Base-by-base conservation (phyloP, 768 basidiomycete species). In the Rhodotorula babjevae region DNA sequence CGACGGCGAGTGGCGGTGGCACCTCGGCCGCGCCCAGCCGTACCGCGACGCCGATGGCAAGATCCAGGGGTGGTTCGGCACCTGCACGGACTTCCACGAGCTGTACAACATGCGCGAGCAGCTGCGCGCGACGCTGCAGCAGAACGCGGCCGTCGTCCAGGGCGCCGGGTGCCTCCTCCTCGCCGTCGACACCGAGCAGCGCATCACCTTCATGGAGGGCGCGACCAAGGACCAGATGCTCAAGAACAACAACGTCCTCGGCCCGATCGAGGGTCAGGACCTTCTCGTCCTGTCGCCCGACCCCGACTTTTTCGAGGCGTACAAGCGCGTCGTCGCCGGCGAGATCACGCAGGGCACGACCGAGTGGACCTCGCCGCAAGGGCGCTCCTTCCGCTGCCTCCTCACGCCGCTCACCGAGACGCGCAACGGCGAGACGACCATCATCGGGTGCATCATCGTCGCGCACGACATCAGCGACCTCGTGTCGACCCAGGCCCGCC, bases 1-100 rank as follows among this genome's bases (percentile, higher is more conserved):
- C 44, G 77, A 78, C 60, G 77, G 77, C 8, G 50, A 33, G 7
- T 76, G 65, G 69, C 49, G 75, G 21, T 78, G 75, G 75, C 61
- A 67, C 46, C 72, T 77, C 42, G 77, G 72, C 18, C 59, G 74
- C 18, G 77, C 77, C 1, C 53, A 58, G 40, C 67, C 71, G 21
- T 63, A 69, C 27, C 50, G 68, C 11, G 69, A 70, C 50, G 64
- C 69, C 2, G 65, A 72, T 27, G 74, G 74, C 25, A 58, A 50
- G 31, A 76, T 77, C 36, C 63, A 71, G 50, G 76, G 70, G 21
- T 75, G 70, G 68, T 68, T 68, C 63, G 73, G 73, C 19, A 74
- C 65, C 29, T 75, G 70, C 65, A 77, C 76, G 25, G 76, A 77
- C 63, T 69, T 77, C n/a, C 68, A 77, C 9, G 76, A 77, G 31